These are phyloP conservation scores for Aspergillus sp. DNA, from an alignment of 2,329 filamentous ascomycete genomes.

Conservation along the genomic window DNA sequence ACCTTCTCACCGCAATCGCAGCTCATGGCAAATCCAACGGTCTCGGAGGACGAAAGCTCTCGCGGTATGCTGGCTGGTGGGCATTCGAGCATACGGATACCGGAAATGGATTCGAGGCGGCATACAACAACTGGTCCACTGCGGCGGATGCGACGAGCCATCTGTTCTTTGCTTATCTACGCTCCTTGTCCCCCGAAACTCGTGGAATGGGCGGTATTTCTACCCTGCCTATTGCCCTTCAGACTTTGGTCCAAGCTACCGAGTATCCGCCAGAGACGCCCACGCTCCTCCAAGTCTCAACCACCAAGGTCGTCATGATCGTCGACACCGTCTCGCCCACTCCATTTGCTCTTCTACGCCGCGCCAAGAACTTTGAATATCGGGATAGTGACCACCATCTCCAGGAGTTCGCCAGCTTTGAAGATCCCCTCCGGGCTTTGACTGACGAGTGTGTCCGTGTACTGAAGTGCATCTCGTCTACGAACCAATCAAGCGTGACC, in stretches of 20 bases:
- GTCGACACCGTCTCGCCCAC: slow-evolving; percentile 93
- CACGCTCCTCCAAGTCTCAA: slow-evolving; percentile 71
- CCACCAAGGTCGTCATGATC: slow-evolving; percentile 92
- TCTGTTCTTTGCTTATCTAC: slow-evolving; percentile 94
- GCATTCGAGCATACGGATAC: slow-evolving; percentile 88
- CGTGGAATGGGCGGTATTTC: slow-evolving; percentile 75
- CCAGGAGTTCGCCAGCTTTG: slow-evolving; percentile 80
- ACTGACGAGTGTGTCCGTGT: slow-evolving; percentile 94
- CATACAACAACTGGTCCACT: slow-evolving; percentile 84
- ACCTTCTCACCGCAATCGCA: slow-evolving; percentile 83
- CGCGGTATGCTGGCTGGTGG: slow-evolving; percentile 97
- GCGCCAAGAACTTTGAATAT: slow-evolving; percentile 94
- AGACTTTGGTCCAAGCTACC: slow-evolving; percentile 85
- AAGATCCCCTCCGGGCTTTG: slow-evolving; percentile 81
- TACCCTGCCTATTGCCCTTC: slow-evolving; percentile 81
- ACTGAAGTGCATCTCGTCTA: slow-evolving; percentile 78
- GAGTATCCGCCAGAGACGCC: slow-evolving; percentile 87
- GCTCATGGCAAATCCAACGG: slow-evolving; percentile 93
- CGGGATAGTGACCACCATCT: slow-evolving; percentile 82
- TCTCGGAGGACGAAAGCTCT: slow-evolving; percentile 87
- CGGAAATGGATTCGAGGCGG: slow-evolving; percentile 88
- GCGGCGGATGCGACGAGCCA: slow-evolving; percentile 95
- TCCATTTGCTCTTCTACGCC: slow-evolving; percentile 83
- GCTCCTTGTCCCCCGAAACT: slow-evolving; percentile 80
- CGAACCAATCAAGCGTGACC: slow-evolving; percentile 79